A percentile compares a stretch with the other conserved stretches of the same genome.
phyloP scores from a whole-genome alignment of 2,329 filamentous ascomycete genomes.

The Verticillium nubilum region DNA sequence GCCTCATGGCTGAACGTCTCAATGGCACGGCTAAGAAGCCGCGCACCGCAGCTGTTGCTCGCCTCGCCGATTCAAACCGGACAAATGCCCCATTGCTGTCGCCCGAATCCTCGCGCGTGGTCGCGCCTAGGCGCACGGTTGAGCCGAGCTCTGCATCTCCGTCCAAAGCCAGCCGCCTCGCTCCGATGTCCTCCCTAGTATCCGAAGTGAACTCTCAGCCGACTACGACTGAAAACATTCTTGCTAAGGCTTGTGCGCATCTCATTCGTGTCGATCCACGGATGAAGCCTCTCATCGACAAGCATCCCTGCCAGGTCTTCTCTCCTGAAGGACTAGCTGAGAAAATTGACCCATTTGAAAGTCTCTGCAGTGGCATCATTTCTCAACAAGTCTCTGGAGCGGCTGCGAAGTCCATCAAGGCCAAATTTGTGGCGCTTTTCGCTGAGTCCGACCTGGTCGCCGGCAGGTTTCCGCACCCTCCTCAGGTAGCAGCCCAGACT shows the following conservation, averaged over 20 bases:
- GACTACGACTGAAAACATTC: conserved; percentile 65
- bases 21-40: conserved; percentile 27
- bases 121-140: conserved; percentile 43
- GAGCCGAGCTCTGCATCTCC: conserved; percentile 38
- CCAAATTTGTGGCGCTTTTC: conserved; percentile 77
- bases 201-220: conserved; percentile 25
- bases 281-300: conserved; percentile 66
- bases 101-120: conserved; percentile 60
- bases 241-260: conserved; percentile 71
- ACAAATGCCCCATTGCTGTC: conserved; percentile 70
- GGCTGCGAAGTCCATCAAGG: conserved; percentile 83
- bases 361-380: conserved; percentile 81
- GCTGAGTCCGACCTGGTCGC: conserved; percentile 22
- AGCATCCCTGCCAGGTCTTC: conserved; percentile 74
- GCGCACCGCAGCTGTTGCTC: conserved; percentile 35
- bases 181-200: neutral
- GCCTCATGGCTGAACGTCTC: conserved; percentile 30
- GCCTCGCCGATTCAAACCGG: conserved; percentile 56
- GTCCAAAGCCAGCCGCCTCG: conserved; percentile 28
- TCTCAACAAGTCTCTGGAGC: conserved; percentile 94
- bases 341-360: conserved; percentile 81
- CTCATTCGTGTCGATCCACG: conserved; percentile 68
- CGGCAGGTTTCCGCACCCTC: conserved; percentile 65
- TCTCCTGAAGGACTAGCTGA: conserved; percentile 77
- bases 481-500: conserved; percentile 59